Conservation (phyloP, 495 filamentous ascomycete species). For the Trichoderma reesei region DNA sequence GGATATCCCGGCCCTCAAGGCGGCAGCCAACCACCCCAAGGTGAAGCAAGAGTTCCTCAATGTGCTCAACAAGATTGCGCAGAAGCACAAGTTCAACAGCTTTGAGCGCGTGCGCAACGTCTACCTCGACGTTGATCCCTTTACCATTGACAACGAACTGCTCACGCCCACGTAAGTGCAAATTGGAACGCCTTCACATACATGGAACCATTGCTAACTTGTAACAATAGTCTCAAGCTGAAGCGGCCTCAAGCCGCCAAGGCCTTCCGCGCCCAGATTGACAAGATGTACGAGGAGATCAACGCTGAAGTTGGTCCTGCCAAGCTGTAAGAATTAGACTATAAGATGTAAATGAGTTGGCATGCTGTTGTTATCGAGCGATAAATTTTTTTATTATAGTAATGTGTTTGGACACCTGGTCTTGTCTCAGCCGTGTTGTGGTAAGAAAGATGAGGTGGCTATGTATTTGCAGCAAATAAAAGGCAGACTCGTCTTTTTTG, state of each 20-base stretch:
- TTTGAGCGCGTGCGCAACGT: slow-evolving; percentile 76
- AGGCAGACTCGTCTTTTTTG: background rate
- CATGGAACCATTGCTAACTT: slow-evolving; percentile 23
- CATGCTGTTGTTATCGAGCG: background rate
- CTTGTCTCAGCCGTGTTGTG: no score
- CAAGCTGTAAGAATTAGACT: slow-evolving; percentile 28
- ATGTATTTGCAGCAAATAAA: background rate
- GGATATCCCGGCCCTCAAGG: slow-evolving; percentile 57
- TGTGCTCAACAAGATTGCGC: slow-evolving; percentile 71
- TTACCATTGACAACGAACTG: slow-evolving; percentile 88
- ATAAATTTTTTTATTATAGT: background rate
- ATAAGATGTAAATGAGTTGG: slow-evolving; percentile 5
- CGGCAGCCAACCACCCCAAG: slow-evolving; percentile 52
- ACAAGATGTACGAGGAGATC: slow-evolving; percentile 71
- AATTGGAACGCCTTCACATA: slow-evolving; percentile 11
- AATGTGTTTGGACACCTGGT: background rate
- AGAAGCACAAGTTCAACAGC: slow-evolving; percentile 77
- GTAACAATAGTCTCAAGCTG: slow-evolving; percentile 64
- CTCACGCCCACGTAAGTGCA: slow-evolving; percentile 87
- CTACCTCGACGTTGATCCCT: slow-evolving; percentile 75
- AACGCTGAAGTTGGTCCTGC: slow-evolving; percentile 27
- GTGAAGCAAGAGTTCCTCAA: slow-evolving; percentile 66
- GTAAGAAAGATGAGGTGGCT: background rate
- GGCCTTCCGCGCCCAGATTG: slow-evolving; percentile 62
- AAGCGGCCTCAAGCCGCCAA: slow-evolving; percentile 85